Evolutionary conservation across 768 basidiomycete species (phyloP).

Genomic region (Mycena galericulata): DNA sequence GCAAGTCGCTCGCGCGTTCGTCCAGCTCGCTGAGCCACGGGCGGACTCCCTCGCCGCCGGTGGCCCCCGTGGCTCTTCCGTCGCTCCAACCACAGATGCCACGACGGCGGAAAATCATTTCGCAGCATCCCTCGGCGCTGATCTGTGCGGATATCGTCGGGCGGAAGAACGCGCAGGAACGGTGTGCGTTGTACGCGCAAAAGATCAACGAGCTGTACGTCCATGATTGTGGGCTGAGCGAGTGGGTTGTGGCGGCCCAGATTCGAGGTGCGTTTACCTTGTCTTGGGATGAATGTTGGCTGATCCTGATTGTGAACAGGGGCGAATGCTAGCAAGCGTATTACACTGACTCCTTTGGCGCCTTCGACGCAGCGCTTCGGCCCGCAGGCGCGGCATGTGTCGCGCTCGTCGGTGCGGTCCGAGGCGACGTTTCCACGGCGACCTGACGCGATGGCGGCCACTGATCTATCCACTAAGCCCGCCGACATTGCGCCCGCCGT

Average conservation of each 20-base stretch:
- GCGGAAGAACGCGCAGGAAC: constrained; percentile 69
- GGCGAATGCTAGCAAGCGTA: constrained; percentile 46
- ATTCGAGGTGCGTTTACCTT: constrained; percentile 60
- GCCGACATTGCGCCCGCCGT: constrained; percentile 67
- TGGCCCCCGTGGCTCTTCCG: constrained; percentile 53
- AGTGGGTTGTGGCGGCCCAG: constrained; percentile 76
- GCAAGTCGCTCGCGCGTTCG: constrained; percentile 46
- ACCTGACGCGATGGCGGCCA: constrained; percentile 82
- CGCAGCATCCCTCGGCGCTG: constrained; percentile 73
- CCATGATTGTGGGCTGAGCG: constrained; percentile 79
- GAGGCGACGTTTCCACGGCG: constrained; percentile 85
- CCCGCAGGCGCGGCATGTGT: constrained; percentile 74
- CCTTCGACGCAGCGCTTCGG: constrained; percentile 58
- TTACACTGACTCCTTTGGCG: constrained; percentile 50
- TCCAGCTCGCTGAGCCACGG: constrained; percentile 40
- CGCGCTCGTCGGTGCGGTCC: constrained; percentile 77
- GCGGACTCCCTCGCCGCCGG: constrained; percentile 39
- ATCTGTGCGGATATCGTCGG: constrained; percentile 71
- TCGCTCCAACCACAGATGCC: constrained; percentile 33
- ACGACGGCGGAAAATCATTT: constrained; percentile 45
- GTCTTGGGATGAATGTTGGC: constrained; percentile 11
- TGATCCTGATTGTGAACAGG: constrained; percentile 31
- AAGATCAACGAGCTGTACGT: constrained; percentile 87
- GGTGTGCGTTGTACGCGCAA: constrained; percentile 77
- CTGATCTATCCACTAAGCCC: constrained; percentile 69